These are phyloP conservation scores for Artemisia tridentata DNA, from an alignment of 129 eudicot species.

Conservation along the genomic window DNA sequence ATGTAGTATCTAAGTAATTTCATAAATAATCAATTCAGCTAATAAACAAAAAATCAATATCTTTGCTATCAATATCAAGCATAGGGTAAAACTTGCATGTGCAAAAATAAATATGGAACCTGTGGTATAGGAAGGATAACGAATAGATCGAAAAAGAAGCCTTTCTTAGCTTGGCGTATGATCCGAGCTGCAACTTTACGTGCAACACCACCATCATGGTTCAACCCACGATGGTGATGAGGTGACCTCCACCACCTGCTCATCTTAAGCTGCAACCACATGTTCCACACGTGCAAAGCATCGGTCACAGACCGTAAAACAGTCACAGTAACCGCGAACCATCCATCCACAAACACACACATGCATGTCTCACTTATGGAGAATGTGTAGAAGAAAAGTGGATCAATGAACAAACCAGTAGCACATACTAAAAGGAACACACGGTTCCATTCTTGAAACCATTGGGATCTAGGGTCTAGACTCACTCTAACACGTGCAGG, in stretches of 20 bases:
- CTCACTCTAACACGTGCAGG: slow-evolving; percentile 28
- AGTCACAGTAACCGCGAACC: slow-evolving; percentile 89
- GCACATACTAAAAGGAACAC: slow-evolving; percentile 83
- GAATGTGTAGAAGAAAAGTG: slow-evolving; percentile 79
- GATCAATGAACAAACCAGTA: slow-evolving; percentile 83
- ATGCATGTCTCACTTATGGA: slow-evolving; percentile 72
- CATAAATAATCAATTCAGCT: background rate
- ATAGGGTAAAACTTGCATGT: background rate
- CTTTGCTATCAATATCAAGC: too few relatives aligned
- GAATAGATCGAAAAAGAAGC: slow-evolving; percentile 77
- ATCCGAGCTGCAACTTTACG: slow-evolving; percentile 44
- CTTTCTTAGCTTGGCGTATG: slow-evolving; percentile 49
- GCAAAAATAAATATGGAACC: slow-evolving; percentile 36
- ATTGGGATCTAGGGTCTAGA: slow-evolving; percentile 64
- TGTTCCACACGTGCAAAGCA: slow-evolving; percentile 80
- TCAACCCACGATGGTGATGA: slow-evolving; percentile 18
- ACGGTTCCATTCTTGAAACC: slow-evolving; percentile 91
- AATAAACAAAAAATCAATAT: background rate
- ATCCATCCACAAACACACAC: slow-evolving; percentile 91
- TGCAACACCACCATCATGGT: slow-evolving; percentile 23
- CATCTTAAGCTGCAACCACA: slow-evolving; percentile 83
- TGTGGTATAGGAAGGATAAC: slow-evolving; percentile 94
- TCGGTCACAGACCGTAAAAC: slow-evolving; percentile 79
- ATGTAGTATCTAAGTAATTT: slow-evolving; percentile 13
- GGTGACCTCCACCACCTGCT: slow-evolving; percentile 34